Base-by-base conservation (phyloP, 1,284 basidiomycete genomes). In the Melampsora abietis-canadensis region DNA sequence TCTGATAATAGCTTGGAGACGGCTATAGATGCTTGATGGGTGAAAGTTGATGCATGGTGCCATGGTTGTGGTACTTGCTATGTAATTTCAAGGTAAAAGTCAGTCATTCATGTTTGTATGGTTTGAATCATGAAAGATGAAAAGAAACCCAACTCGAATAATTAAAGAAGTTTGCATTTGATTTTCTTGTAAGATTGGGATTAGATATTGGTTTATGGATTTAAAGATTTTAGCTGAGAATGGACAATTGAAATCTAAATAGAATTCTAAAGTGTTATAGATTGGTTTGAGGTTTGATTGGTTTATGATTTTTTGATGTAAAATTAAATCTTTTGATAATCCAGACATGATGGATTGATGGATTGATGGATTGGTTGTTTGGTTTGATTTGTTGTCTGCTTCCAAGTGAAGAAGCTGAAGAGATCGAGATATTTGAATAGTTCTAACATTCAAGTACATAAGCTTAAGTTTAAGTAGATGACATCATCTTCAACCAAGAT, bases 51-150 rank as follows among this genome's bases (percentile, higher is more conserved):
- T 17, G 59, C 17, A 34, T 61, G 59, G 34, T 61, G 59, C 59
- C 59, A 61, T 61, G 59, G 59, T 27, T 61, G 59, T 17, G 59
- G 59, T 30, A 30, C 27, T 61, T 61, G 59, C 59, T 34, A 27
- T 61, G 6, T 27, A 12, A 24, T 60, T 61, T 31, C 1, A 27
- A 27, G 24, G 6, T 4, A 61, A 19, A 61, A 8, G 27, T 40
- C 1, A 40, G 37, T 40, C 6, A 40, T 40, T 40, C 6, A 34
- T 34, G 34, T 40, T 40, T 54, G 51, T 21, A 1, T 4, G 4
- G 4, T 27, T 21, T 2, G 21, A 2, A 15, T 27, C 8, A 27
- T 21, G 8, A 54, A 54, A 54, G 6, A 54, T 2, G 14, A 54
- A 4, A 5, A n/a, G 14, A 27, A 12, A 27, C 19, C 14, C 19